Percentiles rank a stretch among this genome's conserved stretches.
These are phyloP conservation scores for Umbelopsis sp. DNA, from an alignment of 371 early-diverging fungal species.

Conservation along the genomic window DNA sequence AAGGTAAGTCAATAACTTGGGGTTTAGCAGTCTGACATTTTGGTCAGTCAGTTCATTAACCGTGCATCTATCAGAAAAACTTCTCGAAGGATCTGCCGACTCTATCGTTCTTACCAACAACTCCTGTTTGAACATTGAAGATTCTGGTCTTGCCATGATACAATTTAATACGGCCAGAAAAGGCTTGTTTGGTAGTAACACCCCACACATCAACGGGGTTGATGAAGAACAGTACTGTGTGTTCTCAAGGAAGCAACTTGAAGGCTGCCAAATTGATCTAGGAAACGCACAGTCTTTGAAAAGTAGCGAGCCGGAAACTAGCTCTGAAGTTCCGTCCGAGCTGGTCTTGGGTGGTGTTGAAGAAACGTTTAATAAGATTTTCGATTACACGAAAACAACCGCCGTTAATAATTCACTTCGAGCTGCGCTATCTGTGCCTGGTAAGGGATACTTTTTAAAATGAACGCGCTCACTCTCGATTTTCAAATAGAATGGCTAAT, in stretches of 20 bases:
- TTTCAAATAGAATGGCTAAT: no score
- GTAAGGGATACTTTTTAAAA: slow-evolving; percentile 21
- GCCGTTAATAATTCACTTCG: slow-evolving; percentile 54
- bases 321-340: slow-evolving; percentile 14
- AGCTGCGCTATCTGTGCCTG: slow-evolving; percentile 53
- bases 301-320: not conserved
- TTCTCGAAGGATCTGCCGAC: not conserved
- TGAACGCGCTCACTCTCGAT: not conserved
- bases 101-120: slow-evolving; percentile 4
- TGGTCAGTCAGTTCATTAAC: not conserved
- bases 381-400: slow-evolving; percentile 57
- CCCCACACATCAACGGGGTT: not conserved
- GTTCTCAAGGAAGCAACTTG: slow-evolving; percentile 5
- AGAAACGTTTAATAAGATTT: slow-evolving; percentile 43
- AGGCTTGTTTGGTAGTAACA: slow-evolving; percentile 1
- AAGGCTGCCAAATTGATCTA: not conserved
- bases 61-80: not conserved
- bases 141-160: not conserved
- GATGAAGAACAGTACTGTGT: slow-evolving; percentile 15
- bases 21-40: not conserved
- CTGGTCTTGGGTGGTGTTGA: slow-evolving; percentile 54
- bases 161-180: slow-evolving; percentile 8
- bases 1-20: slow-evolving; percentile 20
- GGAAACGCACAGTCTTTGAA: not conserved
- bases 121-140: not conserved